These are phyloP conservation scores for Pisolithus tinctorius DNA, from an alignment of 768 basidiomycete species.

Conservation along the genomic window DNA sequence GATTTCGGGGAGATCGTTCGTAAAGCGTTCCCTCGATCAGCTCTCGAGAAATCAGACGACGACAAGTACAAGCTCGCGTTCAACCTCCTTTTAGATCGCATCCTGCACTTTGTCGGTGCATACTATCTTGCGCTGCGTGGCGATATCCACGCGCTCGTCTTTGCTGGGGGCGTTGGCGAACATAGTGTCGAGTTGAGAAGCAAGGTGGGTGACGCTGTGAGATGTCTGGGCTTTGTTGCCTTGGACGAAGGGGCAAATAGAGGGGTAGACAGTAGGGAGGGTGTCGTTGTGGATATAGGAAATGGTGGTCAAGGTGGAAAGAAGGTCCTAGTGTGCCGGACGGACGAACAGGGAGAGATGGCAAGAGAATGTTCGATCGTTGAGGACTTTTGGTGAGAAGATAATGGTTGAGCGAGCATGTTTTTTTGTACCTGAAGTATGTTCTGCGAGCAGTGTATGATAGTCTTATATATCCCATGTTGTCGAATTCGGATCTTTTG, in stretches of 20 bases:
- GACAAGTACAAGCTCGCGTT: constrained; percentile 59
- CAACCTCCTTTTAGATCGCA: constrained; percentile 70
- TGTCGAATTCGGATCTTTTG: too few relatives aligned
- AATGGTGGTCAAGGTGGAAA: constrained; percentile 16
- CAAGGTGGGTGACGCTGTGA: constrained; percentile 46
- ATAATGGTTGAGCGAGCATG: not conserved
- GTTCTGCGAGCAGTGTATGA: too few relatives aligned
- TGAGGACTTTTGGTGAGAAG: constrained; percentile 9
- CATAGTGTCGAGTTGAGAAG: constrained; percentile 52
- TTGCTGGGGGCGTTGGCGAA: constrained; percentile 88
- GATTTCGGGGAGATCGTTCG: constrained; percentile 69
- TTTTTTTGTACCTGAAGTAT: too few relatives aligned
- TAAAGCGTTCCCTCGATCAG: constrained; percentile 26
- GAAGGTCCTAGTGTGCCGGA: constrained; percentile 53
- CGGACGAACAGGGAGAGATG: constrained; percentile 58
- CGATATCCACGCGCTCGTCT: constrained; percentile 71
- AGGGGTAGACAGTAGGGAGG: constrained; percentile 29
- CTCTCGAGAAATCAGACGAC: constrained; percentile 9
- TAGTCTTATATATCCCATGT: too few relatives aligned
- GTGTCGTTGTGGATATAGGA: constrained; percentile 43
- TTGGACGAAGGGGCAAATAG: constrained; percentile 45
- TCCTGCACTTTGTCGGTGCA: constrained; percentile 64
- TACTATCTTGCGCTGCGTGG: constrained; percentile 70
- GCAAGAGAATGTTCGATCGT: constrained; percentile 32
- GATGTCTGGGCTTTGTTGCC: constrained; percentile 54